Evolutionary conservation across 306 rosid genomes (phyloP).

Genomic region (Myrica gale): DNA sequence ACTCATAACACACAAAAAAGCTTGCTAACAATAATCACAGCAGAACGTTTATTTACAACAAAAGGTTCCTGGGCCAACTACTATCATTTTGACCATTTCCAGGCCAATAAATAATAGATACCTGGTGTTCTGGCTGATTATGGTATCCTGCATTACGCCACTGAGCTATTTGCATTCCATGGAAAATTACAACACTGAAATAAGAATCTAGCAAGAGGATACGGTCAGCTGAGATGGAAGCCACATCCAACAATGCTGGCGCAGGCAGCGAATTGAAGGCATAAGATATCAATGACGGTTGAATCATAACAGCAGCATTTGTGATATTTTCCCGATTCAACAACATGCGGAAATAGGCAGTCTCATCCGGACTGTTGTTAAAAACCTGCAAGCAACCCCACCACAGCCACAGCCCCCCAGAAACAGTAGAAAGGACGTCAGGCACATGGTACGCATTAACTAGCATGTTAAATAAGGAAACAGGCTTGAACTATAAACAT

Average conservation of each 20-base stretch:
- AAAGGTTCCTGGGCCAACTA: not conserved
- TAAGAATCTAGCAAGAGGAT: constrained; percentile 90
- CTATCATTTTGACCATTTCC: constrained; percentile 5
- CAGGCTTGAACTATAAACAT: too few relatives aligned
- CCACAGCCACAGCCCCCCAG: constrained; percentile 13
- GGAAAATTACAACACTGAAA: constrained; percentile 90
- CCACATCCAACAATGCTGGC: constrained; percentile 90
- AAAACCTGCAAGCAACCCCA: constrained; percentile 67
- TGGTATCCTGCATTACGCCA: constrained; percentile 99
- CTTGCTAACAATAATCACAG: not conserved
- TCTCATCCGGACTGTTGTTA: constrained; percentile 99
- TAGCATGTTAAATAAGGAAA: too few relatives aligned
- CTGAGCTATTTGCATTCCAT: constrained; percentile 97
- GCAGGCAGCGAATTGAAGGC: constrained; percentile 84
- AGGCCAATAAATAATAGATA: constrained; percentile 31
- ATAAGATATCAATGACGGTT: constrained; percentile 83
- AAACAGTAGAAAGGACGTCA: not conserved
- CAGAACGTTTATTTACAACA: not conserved
- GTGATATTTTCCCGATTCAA: constrained; percentile 86
- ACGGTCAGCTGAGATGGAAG: constrained; percentile 84
- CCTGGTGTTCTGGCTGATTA: constrained; percentile 83
- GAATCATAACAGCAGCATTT: constrained; percentile 97
- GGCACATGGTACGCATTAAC: not conserved
- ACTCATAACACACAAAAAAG: not conserved
- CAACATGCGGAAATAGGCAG: constrained; percentile 93